Conservation (phyloP, 2,329 filamentous ascomycete genomes). For the Alternaria gansuensis region DNA sequence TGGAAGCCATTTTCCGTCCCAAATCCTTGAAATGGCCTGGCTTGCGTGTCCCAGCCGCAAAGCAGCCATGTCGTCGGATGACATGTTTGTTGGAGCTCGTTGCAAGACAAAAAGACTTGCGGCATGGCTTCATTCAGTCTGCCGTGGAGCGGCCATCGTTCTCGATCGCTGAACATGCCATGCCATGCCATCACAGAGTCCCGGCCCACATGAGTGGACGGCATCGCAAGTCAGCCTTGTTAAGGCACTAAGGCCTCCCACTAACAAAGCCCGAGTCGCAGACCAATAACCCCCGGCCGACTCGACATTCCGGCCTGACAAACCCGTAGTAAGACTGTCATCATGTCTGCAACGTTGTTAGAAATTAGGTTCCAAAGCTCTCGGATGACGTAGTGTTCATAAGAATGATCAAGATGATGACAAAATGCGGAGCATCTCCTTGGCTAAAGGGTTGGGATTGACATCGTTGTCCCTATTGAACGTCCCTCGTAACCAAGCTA, state of each 20-base stretch:
- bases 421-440: background rate
- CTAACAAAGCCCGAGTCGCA: slow-evolving; percentile 45
- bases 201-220: slow-evolving; percentile 19
- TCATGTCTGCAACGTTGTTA: slow-evolving; percentile 4
- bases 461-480: slow-evolving; percentile 17
- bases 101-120: slow-evolving; percentile 8
- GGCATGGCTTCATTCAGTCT: slow-evolving; percentile 1
- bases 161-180: slow-evolving; percentile 25
- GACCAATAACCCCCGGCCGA: slow-evolving; percentile 26
- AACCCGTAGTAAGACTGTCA: slow-evolving; percentile 29
- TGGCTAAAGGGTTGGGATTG: slow-evolving; percentile 3
- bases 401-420: background rate
- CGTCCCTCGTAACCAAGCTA: slow-evolving; percentile 31
- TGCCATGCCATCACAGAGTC: slow-evolving; percentile 15
- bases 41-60: slow-evolving; percentile 12
- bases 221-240: slow-evolving; percentile 48
- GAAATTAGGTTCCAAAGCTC: background rate
- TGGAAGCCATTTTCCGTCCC: slow-evolving; percentile 17
- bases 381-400: slow-evolving; percentile 2
- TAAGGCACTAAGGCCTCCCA: slow-evolving; percentile 44
- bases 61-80: slow-evolving; percentile 16
- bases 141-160: slow-evolving; percentile 16
- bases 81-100: slow-evolving; percentile 4
- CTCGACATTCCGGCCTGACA: slow-evolving; percentile 33
- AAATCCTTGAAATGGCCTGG: slow-evolving; percentile 20